Evolutionary conservation across 495 filamentous ascomycete genomes (phyloP), one percentile per base, ranked within the genome.

Genomic region (Thermochaetoides thermophila): DNA sequence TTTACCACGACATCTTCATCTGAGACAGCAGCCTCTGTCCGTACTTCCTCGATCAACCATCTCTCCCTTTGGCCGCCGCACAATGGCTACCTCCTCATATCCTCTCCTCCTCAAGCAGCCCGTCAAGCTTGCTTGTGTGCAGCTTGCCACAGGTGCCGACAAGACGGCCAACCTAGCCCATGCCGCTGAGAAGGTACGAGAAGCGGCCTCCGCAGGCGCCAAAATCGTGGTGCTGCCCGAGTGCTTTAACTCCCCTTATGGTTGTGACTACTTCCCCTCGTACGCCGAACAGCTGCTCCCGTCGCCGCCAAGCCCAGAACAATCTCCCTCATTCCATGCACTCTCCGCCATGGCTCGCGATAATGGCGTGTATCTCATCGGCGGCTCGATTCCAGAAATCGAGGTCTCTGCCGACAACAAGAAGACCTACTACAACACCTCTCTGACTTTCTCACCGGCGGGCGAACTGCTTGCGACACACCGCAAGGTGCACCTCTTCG

Each of bases 221-320:
- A 66, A 75, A 42, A 71, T 85, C 38, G 64, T 84, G 35, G 78
- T 76, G 20, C 57, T 76, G 13, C 73, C 73, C 17, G 86, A 95
- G 62, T 95, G 86, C 68, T 95, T 95, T 74, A 95, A 95, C 67
- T 85, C 78, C 9, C 86, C 86, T n/a, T 94, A 94, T 61, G 86
- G 86, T 42, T 82, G 74, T 37, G 70, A 84, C 46, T 81, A 75
- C 66, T 96, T 97, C 63, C 81, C 85, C 17, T 70, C 76, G 36
- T 95, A 95, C 51, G 85, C 89, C 42, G 89, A 97, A 54, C 74
- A 71, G 0, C 74, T 96, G 3, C 74, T 83, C 7, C 81, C 82
- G 1, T 79, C 76, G 0, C 81, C 84, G 4, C 83, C 83, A 0
- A 65, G 80, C 4, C 52, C 66, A 31, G 64, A 71, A 5, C 68